Base-by-base conservation (phyloP, 2,329 filamentous ascomycete genomes). In the Myrmaecium sp. region DNA sequence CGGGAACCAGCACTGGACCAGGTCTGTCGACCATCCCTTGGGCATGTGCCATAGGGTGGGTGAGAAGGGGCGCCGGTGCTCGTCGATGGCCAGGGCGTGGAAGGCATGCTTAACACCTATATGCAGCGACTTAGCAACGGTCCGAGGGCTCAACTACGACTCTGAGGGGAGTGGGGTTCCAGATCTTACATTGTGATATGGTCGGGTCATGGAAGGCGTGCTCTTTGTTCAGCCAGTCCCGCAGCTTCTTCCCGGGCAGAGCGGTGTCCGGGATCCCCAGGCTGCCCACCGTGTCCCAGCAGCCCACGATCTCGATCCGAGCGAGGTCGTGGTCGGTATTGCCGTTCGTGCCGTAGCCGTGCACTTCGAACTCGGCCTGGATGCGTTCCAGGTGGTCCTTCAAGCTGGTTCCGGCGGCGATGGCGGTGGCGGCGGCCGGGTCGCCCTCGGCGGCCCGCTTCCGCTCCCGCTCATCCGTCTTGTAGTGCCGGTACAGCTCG, bases 1-100 rank as follows among this genome's bases (percentile, higher is more conserved):
- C 0, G 63, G 62, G 29, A 67, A 67, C 64, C 64, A 68, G 6
- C 61, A 58, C 39, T 67, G 63, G n/a, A 55, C 51, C 15, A 66
- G 41, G 14, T 51, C 30, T 2, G 37, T 44, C n/a, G 44, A 36
- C 17, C 35, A 33, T 30, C 12, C 19, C 21, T 41, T 44, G 0
- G 55, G 52, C 17, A 61, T 54, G 27, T 60, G 56, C 63, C 63
- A 69, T 1, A 68, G 41, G 0, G 63, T 62, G 0, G 64, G 64
- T 0, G 51, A 49, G 34, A 65, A 69, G 0, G 63, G 57, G 6
- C 41, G 45, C 1, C 64, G 53, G 23, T 54, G 54, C 35, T 69
- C 64, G 24, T 69, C 64, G 0, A 69, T 48, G 2, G 62, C 63
- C 0, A 69, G 45, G 1, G 63, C 64, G 23, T 69, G 64, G 33